Base-by-base conservation (phyloP, 352 stramenopile species). In the Phytophthora parvispora region DNA sequence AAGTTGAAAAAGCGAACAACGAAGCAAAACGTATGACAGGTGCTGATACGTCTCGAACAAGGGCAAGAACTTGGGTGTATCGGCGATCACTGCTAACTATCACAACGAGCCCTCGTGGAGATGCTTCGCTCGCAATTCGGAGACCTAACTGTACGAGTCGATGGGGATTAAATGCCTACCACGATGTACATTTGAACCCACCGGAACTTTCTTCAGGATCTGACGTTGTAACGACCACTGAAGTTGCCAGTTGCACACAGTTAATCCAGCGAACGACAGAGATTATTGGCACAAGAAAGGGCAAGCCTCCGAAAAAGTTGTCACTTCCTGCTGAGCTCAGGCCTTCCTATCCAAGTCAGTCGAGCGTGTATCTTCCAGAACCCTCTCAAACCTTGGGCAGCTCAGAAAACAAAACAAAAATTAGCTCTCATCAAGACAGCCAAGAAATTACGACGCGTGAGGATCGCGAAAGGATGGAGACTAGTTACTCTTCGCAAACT, bases 41-140 rank as follows among this genome's bases (percentile, higher is more conserved):
- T 25, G 27, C 16, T 51, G 59, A 57, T 58, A 27, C 38, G 13
- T 7, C 53, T 55, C 66, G 60, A 48, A 38, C 65, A 40, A 55
- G 22, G 12, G 76, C 67, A 24, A 69, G 69, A 2, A 85, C 76
- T 3, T 92, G 83, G 82, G 58, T 87, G 32, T 87, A 88, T 57
- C 83, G 77, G 22, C 76, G 77, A 25, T 79, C 83, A 40, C 65
- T 92, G 9, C 16, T 92, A 36, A 92, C 83, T 38, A 86, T 91
- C 25, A 72, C 74, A 0, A 81, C 77, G 34, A 76, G 24, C 27
- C 67, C 24, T 20, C 63, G 13, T 25, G 69, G 56, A 36, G 51
- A 53, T 58, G 74, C 83, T 24, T 74, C 67, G 43, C 60, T 93
- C 16, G 70, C 77, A 20, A 78, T 93, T 27, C 78, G 85, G 12